Evolutionary conservation across 2,329 filamentous ascomycete genomes (phyloP).

Genomic region (Pseudocercospora eumusae): DNA sequence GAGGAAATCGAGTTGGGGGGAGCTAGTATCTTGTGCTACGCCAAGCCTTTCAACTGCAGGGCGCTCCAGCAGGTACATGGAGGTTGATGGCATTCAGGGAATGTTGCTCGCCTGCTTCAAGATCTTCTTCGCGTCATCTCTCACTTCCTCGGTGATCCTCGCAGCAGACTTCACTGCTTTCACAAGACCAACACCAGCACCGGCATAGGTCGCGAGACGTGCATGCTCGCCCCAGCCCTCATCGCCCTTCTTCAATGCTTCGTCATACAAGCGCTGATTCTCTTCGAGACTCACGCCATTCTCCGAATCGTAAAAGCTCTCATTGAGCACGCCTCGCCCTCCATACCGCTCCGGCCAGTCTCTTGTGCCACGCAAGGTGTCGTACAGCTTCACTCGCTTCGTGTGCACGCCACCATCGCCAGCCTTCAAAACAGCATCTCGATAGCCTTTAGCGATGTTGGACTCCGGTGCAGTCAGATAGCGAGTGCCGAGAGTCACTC

Average conservation of each 20-base stretch:
- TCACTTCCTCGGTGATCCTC: conserved; percentile 55
- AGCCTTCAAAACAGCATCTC: conserved; percentile 49
- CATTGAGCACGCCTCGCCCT: conserved; percentile 60
- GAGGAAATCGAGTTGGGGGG: background rate
- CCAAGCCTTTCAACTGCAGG: background rate
- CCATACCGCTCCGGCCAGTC: conserved; percentile 61
- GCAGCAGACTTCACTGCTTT: conserved; percentile 52
- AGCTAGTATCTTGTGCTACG: background rate
- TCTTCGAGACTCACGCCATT: conserved; percentile 47
- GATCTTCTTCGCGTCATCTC: conserved; percentile 42
- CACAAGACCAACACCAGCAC: conserved; percentile 62
- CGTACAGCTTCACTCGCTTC: conserved; percentile 54
- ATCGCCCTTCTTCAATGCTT: conserved; percentile 55
- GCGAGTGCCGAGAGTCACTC: conserved; percentile 63
- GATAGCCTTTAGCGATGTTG: conserved; percentile 50
- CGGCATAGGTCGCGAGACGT: conserved; percentile 64
- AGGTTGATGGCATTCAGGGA: background rate
- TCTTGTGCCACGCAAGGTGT: conserved; percentile 56
- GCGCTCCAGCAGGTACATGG: background rate
- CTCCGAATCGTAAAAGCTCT: conserved; percentile 49
- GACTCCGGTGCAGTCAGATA: conserved; percentile 59
- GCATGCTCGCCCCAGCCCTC: conserved; percentile 55
- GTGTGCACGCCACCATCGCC: conserved; percentile 56
- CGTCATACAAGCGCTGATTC: conserved; percentile 49
- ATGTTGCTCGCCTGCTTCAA: conserved; percentile 33